Conservation (phyloP, 164 flowering plant genomes). For the Vitis amurensis region DNA sequence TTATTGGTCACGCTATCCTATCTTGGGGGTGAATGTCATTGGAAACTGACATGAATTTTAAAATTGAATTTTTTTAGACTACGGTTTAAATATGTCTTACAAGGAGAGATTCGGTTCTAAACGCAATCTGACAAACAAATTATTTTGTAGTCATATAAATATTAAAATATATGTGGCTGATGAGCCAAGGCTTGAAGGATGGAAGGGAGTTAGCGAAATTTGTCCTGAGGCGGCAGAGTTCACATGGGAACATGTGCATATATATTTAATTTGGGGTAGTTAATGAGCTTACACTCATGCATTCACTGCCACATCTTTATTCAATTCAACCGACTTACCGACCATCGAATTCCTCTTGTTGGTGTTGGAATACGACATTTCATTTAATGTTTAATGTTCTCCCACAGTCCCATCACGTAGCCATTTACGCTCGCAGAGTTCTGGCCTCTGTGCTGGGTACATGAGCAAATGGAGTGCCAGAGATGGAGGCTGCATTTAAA, state of each 20-base stretch:
- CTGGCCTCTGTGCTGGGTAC: not conserved
- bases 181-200: too few relatives aligned
- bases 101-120: too few relatives aligned
- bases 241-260: constrained; percentile 51
- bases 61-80: too few relatives aligned
- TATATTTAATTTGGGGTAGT: not conserved
- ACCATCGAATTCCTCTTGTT: constrained; percentile 4
- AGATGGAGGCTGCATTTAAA: not conserved
- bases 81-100: too few relatives aligned
- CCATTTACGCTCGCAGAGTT: not conserved
- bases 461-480: not conserved
- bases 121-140: too few relatives aligned
- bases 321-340: constrained; percentile 26
- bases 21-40: too few relatives aligned
- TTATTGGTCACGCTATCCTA: too few relatives aligned
- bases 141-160: too few relatives aligned
- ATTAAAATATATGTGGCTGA: not conserved
- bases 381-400: not conserved
- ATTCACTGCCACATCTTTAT: constrained; percentile 5
- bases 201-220: not conserved
- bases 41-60: too few relatives aligned
- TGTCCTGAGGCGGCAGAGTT: constrained; percentile 5
- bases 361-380: not conserved
- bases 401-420: not conserved
- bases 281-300: not conserved